Conservation (phyloP, 2,329 filamentous ascomycete species). For the Colletotrichum plurivorum region DNA sequence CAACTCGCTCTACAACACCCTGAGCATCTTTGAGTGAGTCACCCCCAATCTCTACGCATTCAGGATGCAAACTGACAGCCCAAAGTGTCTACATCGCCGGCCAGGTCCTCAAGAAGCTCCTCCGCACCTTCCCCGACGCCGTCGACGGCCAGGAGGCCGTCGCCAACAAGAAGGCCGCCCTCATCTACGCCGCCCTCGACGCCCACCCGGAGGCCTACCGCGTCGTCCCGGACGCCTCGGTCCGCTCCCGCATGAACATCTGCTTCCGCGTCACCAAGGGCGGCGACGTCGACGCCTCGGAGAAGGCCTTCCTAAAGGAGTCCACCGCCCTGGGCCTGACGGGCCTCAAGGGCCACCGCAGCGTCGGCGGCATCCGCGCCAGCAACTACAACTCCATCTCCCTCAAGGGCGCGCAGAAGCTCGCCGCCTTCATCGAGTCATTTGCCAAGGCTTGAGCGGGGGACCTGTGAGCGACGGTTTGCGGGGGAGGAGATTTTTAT, state of each 20-base stretch:
- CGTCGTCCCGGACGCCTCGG: constrained; percentile 81
- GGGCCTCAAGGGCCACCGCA: constrained; percentile 90
- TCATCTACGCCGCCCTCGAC: constrained; percentile 86
- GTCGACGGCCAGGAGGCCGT: constrained; percentile 83
- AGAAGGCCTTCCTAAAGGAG: constrained; percentile 85
- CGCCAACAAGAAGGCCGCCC: constrained; percentile 79
- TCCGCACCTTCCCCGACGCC: constrained; percentile 75
- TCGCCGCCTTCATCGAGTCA: constrained; percentile 72
- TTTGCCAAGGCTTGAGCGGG: constrained; percentile 60
- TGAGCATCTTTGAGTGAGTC: constrained; percentile 89
- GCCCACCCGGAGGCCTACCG: constrained; percentile 79
- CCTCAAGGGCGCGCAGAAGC: constrained; percentile 75
- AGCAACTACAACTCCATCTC: constrained; percentile 92
- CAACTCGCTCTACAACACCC: constrained; percentile 95
- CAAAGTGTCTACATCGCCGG: constrained; percentile 86
- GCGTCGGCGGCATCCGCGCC: constrained; percentile 86
- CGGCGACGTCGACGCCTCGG: constrained; percentile 75
- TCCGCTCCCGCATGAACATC: constrained; percentile 92
- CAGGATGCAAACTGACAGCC: constrained; percentile 11
- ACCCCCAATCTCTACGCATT: not conserved
- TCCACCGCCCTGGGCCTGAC: constrained; percentile 78
- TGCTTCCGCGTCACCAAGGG: constrained; percentile 82
- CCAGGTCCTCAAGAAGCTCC: constrained; percentile 85
- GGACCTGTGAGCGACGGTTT: not conserved
- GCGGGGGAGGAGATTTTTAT: not conserved